Conservation (phyloP, 306 rosid species). For the Amphicarpaea edgeworthii region DNA sequence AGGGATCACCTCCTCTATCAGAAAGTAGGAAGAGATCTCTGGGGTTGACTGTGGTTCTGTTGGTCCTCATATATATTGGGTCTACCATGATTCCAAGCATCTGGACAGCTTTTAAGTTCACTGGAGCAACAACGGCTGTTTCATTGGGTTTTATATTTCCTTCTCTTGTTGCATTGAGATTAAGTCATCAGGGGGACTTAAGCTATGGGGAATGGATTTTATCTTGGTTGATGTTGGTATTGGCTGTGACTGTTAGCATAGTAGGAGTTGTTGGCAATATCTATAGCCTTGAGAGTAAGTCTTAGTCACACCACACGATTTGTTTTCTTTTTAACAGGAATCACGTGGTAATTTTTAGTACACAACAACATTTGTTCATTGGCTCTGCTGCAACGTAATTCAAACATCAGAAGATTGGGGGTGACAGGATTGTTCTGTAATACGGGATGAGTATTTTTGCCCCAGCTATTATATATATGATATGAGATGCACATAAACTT, state of each 20-base stretch:
- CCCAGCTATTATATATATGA: conserved; percentile 35
- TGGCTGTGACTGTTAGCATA: conserved; percentile 73
- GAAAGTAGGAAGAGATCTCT: conserved; percentile 86
- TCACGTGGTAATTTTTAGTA: conserved; percentile 24
- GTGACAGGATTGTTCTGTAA: conserved; percentile 42
- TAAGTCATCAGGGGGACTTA: conserved; percentile 62
- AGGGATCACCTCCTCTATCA: conserved; percentile 74
- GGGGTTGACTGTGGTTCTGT: conserved; percentile 71
- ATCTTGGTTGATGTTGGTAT: conserved; percentile 74
- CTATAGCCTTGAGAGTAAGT: conserved; percentile 67
- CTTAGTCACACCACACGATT: conserved; percentile 53
- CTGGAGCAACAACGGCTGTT: conserved; percentile 94
- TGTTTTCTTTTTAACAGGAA: conserved; percentile 37
- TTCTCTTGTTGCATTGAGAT: conserved; percentile 71
- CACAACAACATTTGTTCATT: conserved; percentile 34
- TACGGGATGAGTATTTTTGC: conserved; percentile 13
- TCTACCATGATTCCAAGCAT: conserved; percentile 95
- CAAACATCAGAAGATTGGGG: conserved; percentile 27
- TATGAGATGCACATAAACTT: conserved; percentile 48
- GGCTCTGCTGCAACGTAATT: conserved; percentile 37
- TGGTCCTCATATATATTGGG: conserved; percentile 80
- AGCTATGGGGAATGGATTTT: conserved; percentile 61
- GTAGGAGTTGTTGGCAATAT: conserved; percentile 81
- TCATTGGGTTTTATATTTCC: conserved; percentile 93
- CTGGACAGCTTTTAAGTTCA: conserved; percentile 95